Evolutionary conservation across 805 yeast species (phyloP).

Genomic region (Candida mattraensis): DNA sequence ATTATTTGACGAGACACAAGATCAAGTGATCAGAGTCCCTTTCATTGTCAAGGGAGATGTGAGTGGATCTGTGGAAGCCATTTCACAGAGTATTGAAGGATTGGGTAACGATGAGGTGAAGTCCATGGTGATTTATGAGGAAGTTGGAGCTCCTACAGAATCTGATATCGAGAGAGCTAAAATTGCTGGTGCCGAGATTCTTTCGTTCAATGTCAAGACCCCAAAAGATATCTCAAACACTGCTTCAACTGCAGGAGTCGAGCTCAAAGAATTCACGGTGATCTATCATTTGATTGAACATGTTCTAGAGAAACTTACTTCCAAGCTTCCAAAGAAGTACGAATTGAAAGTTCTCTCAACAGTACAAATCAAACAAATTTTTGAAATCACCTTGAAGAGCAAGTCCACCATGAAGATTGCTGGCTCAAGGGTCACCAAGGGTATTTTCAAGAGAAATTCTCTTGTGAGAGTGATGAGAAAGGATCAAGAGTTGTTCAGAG

Average conservation of each 20-base stretch:
- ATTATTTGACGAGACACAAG: slow-evolving; percentile 32
- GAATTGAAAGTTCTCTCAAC: slow-evolving; percentile 68
- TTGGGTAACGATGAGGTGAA: slow-evolving; percentile 87
- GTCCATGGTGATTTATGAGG: slow-evolving; percentile 65
- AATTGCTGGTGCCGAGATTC: slow-evolving; percentile 66
- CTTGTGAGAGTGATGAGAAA: slow-evolving; percentile 38
- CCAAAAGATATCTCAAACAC: slow-evolving; percentile 61
- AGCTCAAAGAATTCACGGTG: slow-evolving; percentile 65
- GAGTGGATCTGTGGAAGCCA: slow-evolving; percentile 93
- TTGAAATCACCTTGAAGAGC: slow-evolving; percentile 61
- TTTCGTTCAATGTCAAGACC: slow-evolving; percentile 74
- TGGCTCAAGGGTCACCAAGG: slow-evolving; percentile 79
- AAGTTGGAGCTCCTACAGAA: slow-evolving; percentile 76
- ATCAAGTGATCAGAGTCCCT: slow-evolving; percentile 39
- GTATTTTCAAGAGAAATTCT: slow-evolving; percentile 61
- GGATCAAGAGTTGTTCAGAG: slow-evolving; percentile 48
- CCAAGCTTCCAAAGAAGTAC: slow-evolving; percentile 60
- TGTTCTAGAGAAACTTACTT: slow-evolving; percentile 64
- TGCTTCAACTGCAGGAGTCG: slow-evolving; percentile 59
- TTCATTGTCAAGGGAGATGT: slow-evolving; percentile 90
- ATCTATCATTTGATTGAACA: slow-evolving; percentile 88
- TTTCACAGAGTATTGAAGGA: slow-evolving; percentile 72
- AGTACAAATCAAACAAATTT: slow-evolving; percentile 68
- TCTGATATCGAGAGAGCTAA: slow-evolving; percentile 67
- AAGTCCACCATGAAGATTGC: slow-evolving; percentile 66